These are phyloP conservation scores for Cladosporium colombiae DNA, from an alignment of 2,329 filamentous ascomycete genomes.

Conservation along the genomic window DNA sequence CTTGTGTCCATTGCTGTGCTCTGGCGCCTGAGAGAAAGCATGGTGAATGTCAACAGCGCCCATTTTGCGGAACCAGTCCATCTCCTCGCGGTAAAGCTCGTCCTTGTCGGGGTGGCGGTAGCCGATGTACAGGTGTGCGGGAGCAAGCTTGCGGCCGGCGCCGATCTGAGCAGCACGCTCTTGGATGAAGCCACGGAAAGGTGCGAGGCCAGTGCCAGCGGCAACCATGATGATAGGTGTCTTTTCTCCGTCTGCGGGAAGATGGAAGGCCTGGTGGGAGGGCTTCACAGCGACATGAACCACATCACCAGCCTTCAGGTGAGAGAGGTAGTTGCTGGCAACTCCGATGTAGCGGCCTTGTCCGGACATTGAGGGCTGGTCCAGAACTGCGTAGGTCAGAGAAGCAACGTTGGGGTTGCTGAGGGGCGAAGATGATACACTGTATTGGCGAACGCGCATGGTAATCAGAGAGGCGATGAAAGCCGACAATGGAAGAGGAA, in stretches of 20 bases:
- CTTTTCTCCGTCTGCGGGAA: conserved; percentile 44
- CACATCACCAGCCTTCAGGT: conserved; percentile 43
- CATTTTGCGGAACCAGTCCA: conserved; percentile 59
- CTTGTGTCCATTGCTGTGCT: conserved; percentile 50
- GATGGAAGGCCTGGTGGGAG: conserved; percentile 46
- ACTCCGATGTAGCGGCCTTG: conserved; percentile 45
- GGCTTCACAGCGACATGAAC: conserved; percentile 46
- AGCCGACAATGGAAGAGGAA: conserved; percentile 63
- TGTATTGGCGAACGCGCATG: conserved; percentile 57
- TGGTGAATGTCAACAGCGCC: conserved; percentile 64
- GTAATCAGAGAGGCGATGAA: conserved; percentile 74
- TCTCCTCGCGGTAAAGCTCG: conserved; percentile 61
- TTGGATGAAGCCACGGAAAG: conserved; percentile 96
- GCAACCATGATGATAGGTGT: conserved; percentile 44
- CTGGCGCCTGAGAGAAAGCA: conserved; percentile 57
- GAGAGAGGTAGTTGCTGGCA: conserved; percentile 45
- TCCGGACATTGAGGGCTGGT: conserved; percentile 29
- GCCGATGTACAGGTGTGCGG: conserved; percentile 60
- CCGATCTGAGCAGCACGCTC: conserved; percentile 63
- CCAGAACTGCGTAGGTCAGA: conserved; percentile 66
- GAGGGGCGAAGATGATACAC: conserved; percentile 38
- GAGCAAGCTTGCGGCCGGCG: conserved; percentile 56
- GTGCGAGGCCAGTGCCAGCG: conserved; percentile 83
- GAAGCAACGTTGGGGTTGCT: conserved; percentile 30
- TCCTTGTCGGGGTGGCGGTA: conserved; percentile 55